Evolutionary conservation across 768 basidiomycete genomes (phyloP), one percentile per base, ranked within the genome.

Genomic region (Hygrophoropsis aurantiaca): DNA sequence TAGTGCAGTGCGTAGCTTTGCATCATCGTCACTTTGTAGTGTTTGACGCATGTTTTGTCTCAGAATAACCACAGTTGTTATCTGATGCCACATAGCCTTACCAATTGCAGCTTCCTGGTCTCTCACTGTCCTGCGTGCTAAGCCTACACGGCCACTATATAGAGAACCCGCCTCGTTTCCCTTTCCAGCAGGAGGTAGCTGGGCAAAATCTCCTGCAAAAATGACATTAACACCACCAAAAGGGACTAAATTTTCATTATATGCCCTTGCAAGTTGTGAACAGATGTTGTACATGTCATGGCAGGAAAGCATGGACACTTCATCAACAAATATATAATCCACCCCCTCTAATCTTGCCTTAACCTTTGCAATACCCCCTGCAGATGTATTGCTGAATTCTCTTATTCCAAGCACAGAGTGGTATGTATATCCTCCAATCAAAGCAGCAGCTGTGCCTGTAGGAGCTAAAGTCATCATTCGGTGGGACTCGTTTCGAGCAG

Each of bases 141-240:
- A n/a, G n/a, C 40, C 45, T 26, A 46, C 39, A 19, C 19, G 45
- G 7, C n/a, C 43, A 16, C 46, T 56, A 36, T 64, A 70, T 5
- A 68, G 35, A 2, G 58, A 16, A 18, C 42, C 42, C 30, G 24
- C n/a, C 41, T 34, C 47, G 24, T 16, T 23, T 15, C 19, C 30
- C 18, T 10, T 19, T 1, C 3, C 26, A 4, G 55, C 61, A 23
- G 67, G 74, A 4, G 71, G 70, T 0, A 76, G 50, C 38, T 78
- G 74, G 1, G 69, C 72, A 64, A 75, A 74, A 44, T 76, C 74
- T n/a, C 73, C 73, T 10, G 73, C 71, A 47, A 75, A 62, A 16
- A 75, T 68, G 37, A 76, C 58, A 45, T 70, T 71, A 19, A 70
- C 60, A 1, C 72, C 71, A 19, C 71, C 53, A 3, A 68, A 68